Evolutionary conservation across 1,139 yeast species (phyloP).

Genomic region (Debaryomyces psychrophilus): DNA sequence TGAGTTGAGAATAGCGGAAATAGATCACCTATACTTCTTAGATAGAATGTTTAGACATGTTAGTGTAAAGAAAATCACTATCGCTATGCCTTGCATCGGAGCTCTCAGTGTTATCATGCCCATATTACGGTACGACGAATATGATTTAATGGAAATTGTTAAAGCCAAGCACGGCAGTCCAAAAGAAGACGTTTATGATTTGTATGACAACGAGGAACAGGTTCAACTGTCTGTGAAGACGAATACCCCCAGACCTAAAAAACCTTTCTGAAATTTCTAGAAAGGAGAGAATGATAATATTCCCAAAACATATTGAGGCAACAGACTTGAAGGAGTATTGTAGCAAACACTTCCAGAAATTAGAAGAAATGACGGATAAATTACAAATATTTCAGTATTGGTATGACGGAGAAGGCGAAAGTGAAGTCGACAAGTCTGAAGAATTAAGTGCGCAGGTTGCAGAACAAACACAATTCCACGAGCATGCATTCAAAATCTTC

Average conservation of each 20-base stretch:
- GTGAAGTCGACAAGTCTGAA: slow-evolving; percentile 11
- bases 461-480: slow-evolving; percentile 11
- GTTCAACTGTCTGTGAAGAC: not conserved
- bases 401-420: slow-evolving; percentile 8
- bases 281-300: slow-evolving; percentile 15
- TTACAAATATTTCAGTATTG: slow-evolving; percentile 13
- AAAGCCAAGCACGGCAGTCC: slow-evolving; percentile 15
- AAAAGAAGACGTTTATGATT: slow-evolving; percentile 11
- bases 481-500: slow-evolving; percentile 13
- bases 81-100: not conserved
- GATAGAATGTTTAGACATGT: not conserved
- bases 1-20: not conserved
- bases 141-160: slow-evolving; percentile 13
- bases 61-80: slow-evolving; percentile 1
- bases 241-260: not conserved
- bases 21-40: not conserved
- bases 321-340: slow-evolving; percentile 13
- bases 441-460: slow-evolving; percentile 14
- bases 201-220: slow-evolving; percentile 11
- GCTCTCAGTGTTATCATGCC: slow-evolving; percentile 1
- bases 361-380: slow-evolving; percentile 4
- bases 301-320: slow-evolving; percentile 19
- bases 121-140: slow-evolving; percentile 11
- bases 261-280: slow-evolving; percentile 1
- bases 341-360: slow-evolving; percentile 8